Conservation (phyloP, 2,329 filamentous ascomycete genomes). For the Fusarium oxysporum region DNA sequence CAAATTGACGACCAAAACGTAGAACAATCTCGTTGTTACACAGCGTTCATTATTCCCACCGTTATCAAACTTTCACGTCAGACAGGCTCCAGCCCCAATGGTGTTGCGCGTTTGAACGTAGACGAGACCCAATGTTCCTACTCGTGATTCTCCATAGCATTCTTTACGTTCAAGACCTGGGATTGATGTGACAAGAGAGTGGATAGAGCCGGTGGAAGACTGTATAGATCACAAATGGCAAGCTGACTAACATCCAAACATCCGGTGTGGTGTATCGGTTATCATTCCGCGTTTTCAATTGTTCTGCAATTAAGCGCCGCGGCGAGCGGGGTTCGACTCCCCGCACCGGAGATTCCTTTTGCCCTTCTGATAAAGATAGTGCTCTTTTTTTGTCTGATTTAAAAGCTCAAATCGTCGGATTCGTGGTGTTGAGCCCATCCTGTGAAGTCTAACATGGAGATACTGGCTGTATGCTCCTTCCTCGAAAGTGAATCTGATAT, state of each 20-base stretch:
- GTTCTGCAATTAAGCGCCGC: background rate
- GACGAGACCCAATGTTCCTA: accelerated
- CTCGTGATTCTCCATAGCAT: too few species aligned
- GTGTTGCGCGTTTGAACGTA: background rate
- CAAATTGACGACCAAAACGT: background rate
- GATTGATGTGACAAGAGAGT: background rate
- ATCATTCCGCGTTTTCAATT: constrained; percentile 32
- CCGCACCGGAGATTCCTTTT: constrained; percentile 23
- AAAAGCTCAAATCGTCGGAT: background rate
- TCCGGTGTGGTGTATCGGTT: constrained; percentile 35
- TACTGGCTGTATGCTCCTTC: background rate
- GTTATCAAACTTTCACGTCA: background rate
- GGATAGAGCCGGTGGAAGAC: accelerated
- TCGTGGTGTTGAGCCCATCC: background rate
- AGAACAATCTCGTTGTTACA: accelerated
- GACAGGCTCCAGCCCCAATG: background rate
- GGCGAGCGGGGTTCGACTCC: constrained; percentile 30
- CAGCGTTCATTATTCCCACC: too few species aligned
- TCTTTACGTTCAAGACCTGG: background rate
- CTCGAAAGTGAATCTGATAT: accelerated
- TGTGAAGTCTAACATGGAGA: background rate
- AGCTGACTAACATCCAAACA: background rate
- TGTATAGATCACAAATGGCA: accelerated
- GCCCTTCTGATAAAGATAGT: accelerated
- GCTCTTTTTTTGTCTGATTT: background rate